Percentiles rank a stretch among this genome's conserved stretches.
Conservation (phyloP, 441 rosid genomes). For the Raphanus hybrid region DNA sequence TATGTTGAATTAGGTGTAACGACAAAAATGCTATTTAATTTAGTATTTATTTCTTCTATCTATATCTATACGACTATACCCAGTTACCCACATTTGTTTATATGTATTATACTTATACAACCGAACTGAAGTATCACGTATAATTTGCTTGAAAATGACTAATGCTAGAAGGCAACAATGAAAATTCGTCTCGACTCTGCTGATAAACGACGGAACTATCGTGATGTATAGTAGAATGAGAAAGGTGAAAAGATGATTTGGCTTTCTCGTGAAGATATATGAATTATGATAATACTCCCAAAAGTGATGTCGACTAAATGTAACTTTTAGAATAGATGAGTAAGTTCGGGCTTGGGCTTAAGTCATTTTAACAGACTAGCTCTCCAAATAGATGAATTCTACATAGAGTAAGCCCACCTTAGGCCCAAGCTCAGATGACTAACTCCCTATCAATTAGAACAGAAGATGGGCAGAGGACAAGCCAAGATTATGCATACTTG, state of each 20-base stretch:
- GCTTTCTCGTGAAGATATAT: no score
- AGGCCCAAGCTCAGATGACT: not conserved
- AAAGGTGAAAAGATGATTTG: no score
- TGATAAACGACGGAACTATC: no score
- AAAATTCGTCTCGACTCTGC: not conserved
- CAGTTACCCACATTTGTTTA: not conserved
- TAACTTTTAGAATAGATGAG: not conserved
- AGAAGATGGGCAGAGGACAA: not conserved
- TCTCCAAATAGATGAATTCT: not conserved
- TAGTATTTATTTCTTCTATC: conserved; percentile 19
- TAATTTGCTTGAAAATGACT: conserved; percentile 8
- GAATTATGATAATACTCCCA: not conserved
- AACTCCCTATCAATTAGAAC: no score
- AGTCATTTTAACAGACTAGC: not conserved
- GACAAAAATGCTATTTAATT: conserved; percentile 26
- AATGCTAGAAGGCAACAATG: conserved; percentile 4
- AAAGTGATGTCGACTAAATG: conserved; percentile 14
- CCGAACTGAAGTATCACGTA: not conserved
- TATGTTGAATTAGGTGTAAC: conserved; percentile 28
- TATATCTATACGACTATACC: not conserved
- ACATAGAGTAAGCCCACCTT: not conserved
- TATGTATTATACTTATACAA: not conserved
- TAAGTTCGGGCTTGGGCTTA: not conserved
- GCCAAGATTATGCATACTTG: not conserved
- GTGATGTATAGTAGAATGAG: no score